Conservation (phyloP, 805 yeast species). For the Saturnispora silvae region DNA sequence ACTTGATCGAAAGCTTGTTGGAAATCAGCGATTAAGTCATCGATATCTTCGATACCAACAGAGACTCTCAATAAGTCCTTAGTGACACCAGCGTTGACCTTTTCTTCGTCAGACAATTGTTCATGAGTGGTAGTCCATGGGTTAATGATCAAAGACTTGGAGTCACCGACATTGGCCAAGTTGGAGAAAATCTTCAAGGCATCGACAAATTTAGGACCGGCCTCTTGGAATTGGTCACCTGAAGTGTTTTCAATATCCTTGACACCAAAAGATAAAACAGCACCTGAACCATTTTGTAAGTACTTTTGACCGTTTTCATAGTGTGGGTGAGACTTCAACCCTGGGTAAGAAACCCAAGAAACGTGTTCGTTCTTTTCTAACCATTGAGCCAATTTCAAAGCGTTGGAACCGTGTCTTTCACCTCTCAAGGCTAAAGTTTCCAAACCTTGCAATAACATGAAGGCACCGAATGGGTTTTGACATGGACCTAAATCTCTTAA, state of each 20-base stretch:
- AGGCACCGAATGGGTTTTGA: slow-evolving; percentile 79
- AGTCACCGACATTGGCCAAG: slow-evolving; percentile 95
- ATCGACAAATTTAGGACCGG: slow-evolving; percentile 81
- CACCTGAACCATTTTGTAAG: slow-evolving; percentile 72
- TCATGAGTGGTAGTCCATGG: slow-evolving; percentile 96
- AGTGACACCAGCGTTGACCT: slow-evolving; percentile 74
- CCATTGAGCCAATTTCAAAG: slow-evolving; percentile 68
- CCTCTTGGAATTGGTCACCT: slow-evolving; percentile 55
- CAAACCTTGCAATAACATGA: slow-evolving; percentile 80
- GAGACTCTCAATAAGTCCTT: slow-evolving; percentile 82
- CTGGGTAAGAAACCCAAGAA: slow-evolving; percentile 87
- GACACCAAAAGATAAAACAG: slow-evolving; percentile 83
- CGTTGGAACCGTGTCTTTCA: slow-evolving; percentile 82
- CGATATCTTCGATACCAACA: slow-evolving; percentile 85
- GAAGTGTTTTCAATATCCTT: slow-evolving; percentile 42
- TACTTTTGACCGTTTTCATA: slow-evolving; percentile 81
- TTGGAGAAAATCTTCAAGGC: slow-evolving; percentile 75
- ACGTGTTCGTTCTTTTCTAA: slow-evolving; percentile 62
- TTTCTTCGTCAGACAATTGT: slow-evolving; percentile 77
- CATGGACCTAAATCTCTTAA: slow-evolving; percentile 90
- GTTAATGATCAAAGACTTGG: slow-evolving; percentile 89
- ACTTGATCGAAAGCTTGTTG: slow-evolving; percentile 72
- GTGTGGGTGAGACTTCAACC: slow-evolving; percentile 66
- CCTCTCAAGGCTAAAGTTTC: slow-evolving; percentile 91
- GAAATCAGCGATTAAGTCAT: slow-evolving; percentile 82